Evolutionary conservation across 306 rosid species (phyloP).

Genomic region (Acacia confusa): DNA sequence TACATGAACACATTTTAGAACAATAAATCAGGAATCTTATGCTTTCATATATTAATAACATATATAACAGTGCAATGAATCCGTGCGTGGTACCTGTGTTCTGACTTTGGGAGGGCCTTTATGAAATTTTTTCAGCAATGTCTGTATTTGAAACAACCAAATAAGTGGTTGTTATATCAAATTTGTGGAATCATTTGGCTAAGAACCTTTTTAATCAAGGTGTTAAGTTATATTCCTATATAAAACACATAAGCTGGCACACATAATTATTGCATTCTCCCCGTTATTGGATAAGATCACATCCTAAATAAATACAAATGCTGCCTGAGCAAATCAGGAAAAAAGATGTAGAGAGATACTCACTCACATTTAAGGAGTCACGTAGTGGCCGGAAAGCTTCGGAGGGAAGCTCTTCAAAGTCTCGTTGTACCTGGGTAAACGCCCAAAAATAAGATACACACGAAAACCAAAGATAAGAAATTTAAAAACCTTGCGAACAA

Average conservation of each 20-base stretch:
- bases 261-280: neutral
- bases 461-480: slow-evolving; percentile 30
- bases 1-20: slow-evolving; percentile 39
- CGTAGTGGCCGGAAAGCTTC: slow-evolving; percentile 94
- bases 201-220: neutral
- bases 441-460: slow-evolving; percentile 28
- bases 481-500: slow-evolving; percentile 8
- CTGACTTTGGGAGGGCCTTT: slow-evolving; percentile 96
- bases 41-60: slow-evolving; percentile 17
- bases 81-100: slow-evolving; percentile 73
- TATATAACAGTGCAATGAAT: slow-evolving; percentile 17
- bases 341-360: slow-evolving; percentile 28
- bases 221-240: neutral
- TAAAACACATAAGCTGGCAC: slow-evolving; percentile 15
- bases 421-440: slow-evolving; percentile 77
- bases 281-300: neutral
- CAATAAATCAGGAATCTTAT: slow-evolving; percentile 7
- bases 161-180: neutral
- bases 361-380: slow-evolving; percentile 95
- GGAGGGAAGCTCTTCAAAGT: slow-evolving; percentile 94
- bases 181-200: neutral
- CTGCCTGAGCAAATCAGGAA: slow-evolving; percentile 14
- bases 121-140: slow-evolving; percentile 83
- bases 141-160: slow-evolving; percentile 64
- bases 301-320: slow-evolving; percentile 8